A percentile compares a stretch with the other conserved stretches of the same genome.
Evolutionary conservation across 352 stramenopile species (phyloP).

Genomic region (Phytophthora europaea): DNA sequence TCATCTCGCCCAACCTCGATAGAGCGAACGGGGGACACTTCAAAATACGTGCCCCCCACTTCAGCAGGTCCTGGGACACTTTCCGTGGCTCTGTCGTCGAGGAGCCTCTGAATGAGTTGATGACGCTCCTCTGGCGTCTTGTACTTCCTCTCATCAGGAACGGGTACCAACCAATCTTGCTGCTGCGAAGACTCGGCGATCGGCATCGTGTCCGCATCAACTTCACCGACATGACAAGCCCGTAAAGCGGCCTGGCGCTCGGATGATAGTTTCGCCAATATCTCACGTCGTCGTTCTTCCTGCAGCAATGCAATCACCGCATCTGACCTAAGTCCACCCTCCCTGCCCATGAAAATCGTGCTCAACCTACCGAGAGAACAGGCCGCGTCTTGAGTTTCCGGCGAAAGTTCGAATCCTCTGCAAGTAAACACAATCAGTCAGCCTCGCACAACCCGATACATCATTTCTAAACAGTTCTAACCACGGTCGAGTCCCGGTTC

Average conservation of each 20-base stretch:
- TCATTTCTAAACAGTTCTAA: background rate
- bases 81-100: slow-evolving; percentile 15
- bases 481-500: slow-evolving; percentile 8
- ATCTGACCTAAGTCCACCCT: background rate
- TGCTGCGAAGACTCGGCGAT: background rate
- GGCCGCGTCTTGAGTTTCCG: slow-evolving; percentile 43
- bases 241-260: slow-evolving; percentile 59
- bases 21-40: background rate
- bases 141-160: slow-evolving; percentile 13
- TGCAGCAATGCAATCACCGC: slow-evolving; percentile 18
- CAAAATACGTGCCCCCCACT: background rate
- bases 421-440: slow-evolving; percentile 2
- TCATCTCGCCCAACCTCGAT: slow-evolving; percentile 4
- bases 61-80: background rate
- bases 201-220: background rate
- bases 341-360: background rate
- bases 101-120: slow-evolving; percentile 40
- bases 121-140: slow-evolving; percentile 27
- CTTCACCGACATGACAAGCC: slow-evolving; percentile 1
- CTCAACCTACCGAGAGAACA: slow-evolving; percentile 45
- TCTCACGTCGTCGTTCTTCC: slow-evolving; percentile 70
- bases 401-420: slow-evolving; percentile 36
- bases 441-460: background rate
- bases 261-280: slow-evolving; percentile 71
- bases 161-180: background rate